A percentile compares a stretch with the other conserved stretches of the same genome.
Evolutionary conservation across 2,329 filamentous ascomycete genomes (phyloP).

Genomic region (Colletotrichum falcatum): DNA sequence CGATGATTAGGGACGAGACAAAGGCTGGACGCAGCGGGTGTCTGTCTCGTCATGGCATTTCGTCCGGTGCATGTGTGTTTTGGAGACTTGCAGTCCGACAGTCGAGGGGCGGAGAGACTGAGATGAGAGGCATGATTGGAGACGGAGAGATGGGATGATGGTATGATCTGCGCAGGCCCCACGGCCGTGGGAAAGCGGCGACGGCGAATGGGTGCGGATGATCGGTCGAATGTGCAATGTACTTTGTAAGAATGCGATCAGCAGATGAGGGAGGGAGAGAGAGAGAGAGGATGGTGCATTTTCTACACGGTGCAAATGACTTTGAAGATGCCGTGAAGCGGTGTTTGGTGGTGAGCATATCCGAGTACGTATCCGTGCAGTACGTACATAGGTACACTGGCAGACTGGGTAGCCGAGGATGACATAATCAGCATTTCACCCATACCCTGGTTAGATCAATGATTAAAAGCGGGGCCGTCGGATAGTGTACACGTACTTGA

Average conservation of each 20-base stretch:
- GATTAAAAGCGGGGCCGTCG: background rate
- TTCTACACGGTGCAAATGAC: background rate
- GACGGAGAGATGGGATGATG: constrained; percentile 2
- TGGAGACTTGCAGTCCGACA: too few species aligned
- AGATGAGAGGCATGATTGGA: constrained; percentile 2
- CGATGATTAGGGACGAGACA: background rate
- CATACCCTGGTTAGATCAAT: too few species aligned
- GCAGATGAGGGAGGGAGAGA: background rate
- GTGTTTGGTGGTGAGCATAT: background rate
- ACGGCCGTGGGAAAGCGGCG: background rate
- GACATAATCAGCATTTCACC: background rate
- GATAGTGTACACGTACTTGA: too few species aligned
- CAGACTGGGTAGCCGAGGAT: too few species aligned
- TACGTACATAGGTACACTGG: background rate
- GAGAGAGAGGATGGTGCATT: background rate
- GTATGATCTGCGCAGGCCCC: constrained; percentile 15
- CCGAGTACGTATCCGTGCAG: too few species aligned
- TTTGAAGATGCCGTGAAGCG: background rate
- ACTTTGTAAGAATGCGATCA: background rate
- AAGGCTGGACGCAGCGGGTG: background rate
- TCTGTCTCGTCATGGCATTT: constrained; percentile 16
- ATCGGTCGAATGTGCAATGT: too few species aligned
- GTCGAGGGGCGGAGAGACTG: too few species aligned
- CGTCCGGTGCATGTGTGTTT: background rate
- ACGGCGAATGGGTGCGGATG: background rate